Evolutionary conservation across 768 basidiomycete genomes (phyloP).

Genomic region (Rhodotorula sphaerocarpa): DNA sequence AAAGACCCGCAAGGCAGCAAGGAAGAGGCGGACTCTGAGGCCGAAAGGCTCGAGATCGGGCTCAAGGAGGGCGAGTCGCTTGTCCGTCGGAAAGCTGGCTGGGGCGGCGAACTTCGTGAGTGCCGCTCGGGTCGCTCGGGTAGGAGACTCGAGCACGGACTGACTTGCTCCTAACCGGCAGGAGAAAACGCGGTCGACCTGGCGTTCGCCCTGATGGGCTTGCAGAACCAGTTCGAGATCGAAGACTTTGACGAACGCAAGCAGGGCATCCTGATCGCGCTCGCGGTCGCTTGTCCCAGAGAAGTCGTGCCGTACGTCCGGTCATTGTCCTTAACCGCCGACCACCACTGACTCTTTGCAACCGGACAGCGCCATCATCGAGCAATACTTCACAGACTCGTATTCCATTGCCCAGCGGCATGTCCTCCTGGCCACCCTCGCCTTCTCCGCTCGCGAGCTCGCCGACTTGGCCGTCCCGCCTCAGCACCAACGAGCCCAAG

Average conservation of each 20-base stretch:
- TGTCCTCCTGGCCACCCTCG: constrained; percentile 75
- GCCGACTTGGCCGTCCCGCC: constrained; percentile 47
- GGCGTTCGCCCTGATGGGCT: constrained; percentile 58
- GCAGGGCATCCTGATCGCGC: constrained; percentile 66
- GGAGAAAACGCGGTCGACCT: constrained; percentile 86
- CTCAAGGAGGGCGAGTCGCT: constrained; percentile 70
- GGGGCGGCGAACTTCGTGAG: constrained; percentile 81
- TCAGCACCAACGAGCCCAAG: background rate
- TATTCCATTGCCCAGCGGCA: constrained; percentile 81
- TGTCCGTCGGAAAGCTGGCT: constrained; percentile 71
- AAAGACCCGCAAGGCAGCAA: constrained; percentile 47
- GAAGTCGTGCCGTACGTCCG: constrained; percentile 69
- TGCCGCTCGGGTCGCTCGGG: too few relatives aligned
- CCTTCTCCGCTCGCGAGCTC: constrained; percentile 75
- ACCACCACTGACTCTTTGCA: constrained; percentile 6
- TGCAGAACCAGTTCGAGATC: constrained; percentile 80
- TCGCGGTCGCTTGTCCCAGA: constrained; percentile 69
- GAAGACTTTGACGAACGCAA: constrained; percentile 66
- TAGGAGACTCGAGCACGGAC: too few relatives aligned
- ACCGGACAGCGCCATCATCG: constrained; percentile 60
- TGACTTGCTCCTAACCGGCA: too few relatives aligned
- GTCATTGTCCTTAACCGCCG: background rate
- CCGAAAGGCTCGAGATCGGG: constrained; percentile 70
- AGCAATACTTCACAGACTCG: constrained; percentile 89
- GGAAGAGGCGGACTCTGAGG: constrained; percentile 58